Percentiles rank a stretch among this genome's conserved stretches.
Evolutionary conservation across 2,329 filamentous ascomycete genomes (phyloP).

Genomic region (Neofusicoccum parvum): DNA sequence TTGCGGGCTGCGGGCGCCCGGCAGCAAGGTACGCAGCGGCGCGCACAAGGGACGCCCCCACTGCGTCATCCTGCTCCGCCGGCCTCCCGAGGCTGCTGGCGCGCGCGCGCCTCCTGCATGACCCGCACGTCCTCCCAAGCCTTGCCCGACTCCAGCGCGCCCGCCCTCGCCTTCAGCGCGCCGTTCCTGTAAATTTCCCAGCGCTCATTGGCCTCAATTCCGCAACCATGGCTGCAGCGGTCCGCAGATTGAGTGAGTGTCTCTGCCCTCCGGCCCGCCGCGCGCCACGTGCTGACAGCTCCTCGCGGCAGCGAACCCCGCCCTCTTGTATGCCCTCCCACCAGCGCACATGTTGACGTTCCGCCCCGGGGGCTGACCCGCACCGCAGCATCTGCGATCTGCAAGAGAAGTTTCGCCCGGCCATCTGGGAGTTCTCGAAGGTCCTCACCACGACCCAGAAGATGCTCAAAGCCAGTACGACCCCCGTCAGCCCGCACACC

Average conservation of each 20-base stretch:
- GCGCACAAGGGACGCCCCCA: slow-evolving; percentile 2
- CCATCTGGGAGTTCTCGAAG: slow-evolving; percentile 83
- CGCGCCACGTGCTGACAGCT: slow-evolving; percentile 19
- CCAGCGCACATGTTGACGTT: not conserved
- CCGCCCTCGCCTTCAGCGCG: slow-evolving; percentile 4
- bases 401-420: slow-evolving; percentile 86
- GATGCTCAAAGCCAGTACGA: slow-evolving; percentile 51
- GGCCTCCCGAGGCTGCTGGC: slow-evolving; percentile 1
- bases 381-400: slow-evolving; percentile 80
- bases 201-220: not conserved
- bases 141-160: slow-evolving; percentile 7
- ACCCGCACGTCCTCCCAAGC: slow-evolving; percentile 14
- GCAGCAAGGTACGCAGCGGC: not conserved
- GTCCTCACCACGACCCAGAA: slow-evolving; percentile 60
- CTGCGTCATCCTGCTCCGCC: slow-evolving; percentile 17
- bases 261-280: not conserved
- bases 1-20: not conserved
- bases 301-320: slow-evolving; percentile 36
- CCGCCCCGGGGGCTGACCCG: not conserved
- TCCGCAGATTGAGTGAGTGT: slow-evolving; percentile 18
- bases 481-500: slow-evolving; percentile 18
- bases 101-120: slow-evolving; percentile 14
- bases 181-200: slow-evolving; percentile 5
- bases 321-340: slow-evolving; percentile 39
- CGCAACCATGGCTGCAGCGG: slow-evolving; percentile 13